Evolutionary conservation across 148 eudicot genomes (phyloP).

Genomic region (Fagopyrum tataricum): DNA sequence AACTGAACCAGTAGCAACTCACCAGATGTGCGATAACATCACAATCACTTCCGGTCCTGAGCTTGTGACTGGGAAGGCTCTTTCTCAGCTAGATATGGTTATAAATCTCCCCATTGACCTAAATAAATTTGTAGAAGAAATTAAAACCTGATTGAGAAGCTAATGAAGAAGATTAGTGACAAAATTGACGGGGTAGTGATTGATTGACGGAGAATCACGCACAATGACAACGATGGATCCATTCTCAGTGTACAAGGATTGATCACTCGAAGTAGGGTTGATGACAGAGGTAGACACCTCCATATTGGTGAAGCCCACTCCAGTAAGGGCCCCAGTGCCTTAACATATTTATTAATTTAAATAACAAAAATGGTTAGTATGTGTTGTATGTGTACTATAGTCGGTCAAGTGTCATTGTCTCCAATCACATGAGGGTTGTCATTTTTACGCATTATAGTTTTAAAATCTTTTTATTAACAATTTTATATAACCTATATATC

Average conservation of each 20-base stretch:
- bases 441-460: no score
- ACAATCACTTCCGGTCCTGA: constrained; percentile 80
- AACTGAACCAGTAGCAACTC: constrained; percentile 11
- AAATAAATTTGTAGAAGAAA: neutral
- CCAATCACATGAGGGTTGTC: no score
- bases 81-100: constrained; percentile 71
- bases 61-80: constrained; percentile 52
- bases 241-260: constrained; percentile 69
- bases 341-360: constrained; percentile 46
- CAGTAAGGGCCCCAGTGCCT: constrained; percentile 94
- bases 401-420: no score
- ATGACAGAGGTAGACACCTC: constrained; percentile 61
- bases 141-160: neutral
- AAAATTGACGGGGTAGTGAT: no score
- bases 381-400: no score
- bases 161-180: neutral
- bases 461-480: no score
- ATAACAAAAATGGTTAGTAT: no score
- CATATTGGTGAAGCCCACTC: constrained; percentile 79
- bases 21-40: constrained; percentile 94
- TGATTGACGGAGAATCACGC: constrained; percentile 12
- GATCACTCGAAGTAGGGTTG: constrained; percentile 95
- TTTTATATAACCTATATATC: no score
- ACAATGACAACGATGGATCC: constrained; percentile 62
- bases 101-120: constrained; percentile 93